phyloP scores from a whole-genome alignment of 2,329 filamentous ascomycete species.

The Tolypocladium endophyticum region DNA sequence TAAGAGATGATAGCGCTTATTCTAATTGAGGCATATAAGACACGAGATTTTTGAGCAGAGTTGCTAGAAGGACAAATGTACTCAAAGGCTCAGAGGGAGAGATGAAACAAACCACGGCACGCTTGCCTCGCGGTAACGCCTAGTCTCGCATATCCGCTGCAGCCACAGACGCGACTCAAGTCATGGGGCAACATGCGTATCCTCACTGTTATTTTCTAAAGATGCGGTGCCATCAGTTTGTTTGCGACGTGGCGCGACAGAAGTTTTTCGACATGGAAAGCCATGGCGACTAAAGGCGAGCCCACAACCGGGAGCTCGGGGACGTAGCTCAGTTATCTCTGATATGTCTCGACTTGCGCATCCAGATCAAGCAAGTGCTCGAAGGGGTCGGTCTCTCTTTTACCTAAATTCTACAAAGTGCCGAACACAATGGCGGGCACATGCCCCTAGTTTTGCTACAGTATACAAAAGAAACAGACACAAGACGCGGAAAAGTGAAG shows the following conservation, averaged over 20 bases:
- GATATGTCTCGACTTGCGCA: constrained; percentile 32
- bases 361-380: constrained; percentile 9
- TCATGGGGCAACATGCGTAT: too few relatives aligned
- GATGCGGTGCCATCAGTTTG: background rate
- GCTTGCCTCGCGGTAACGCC: too few relatives aligned
- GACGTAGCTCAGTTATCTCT: too few relatives aligned
- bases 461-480: background rate
- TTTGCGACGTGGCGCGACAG: constrained; percentile 29
- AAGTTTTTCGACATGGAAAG: constrained; percentile 5
- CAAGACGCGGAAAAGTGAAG: background rate
- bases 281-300: too few relatives aligned
- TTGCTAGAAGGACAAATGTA: too few relatives aligned
- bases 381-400: background rate
- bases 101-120: too few relatives aligned
- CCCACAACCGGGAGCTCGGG: too few relatives aligned
- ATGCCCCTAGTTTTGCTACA: background rate
- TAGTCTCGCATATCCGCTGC: background rate
- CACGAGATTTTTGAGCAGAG: too few relatives aligned
- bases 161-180: background rate
- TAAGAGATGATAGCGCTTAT: too few relatives aligned
- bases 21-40: too few relatives aligned
- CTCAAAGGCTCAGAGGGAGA: too few relatives aligned
- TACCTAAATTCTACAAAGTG: background rate
- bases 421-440: background rate
- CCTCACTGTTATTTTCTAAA: background rate